Percentiles rank a stretch among this genome's conserved stretches.
Conservation (phyloP, 352 stramenopile species). For the Phytophthora palmivora region DNA sequence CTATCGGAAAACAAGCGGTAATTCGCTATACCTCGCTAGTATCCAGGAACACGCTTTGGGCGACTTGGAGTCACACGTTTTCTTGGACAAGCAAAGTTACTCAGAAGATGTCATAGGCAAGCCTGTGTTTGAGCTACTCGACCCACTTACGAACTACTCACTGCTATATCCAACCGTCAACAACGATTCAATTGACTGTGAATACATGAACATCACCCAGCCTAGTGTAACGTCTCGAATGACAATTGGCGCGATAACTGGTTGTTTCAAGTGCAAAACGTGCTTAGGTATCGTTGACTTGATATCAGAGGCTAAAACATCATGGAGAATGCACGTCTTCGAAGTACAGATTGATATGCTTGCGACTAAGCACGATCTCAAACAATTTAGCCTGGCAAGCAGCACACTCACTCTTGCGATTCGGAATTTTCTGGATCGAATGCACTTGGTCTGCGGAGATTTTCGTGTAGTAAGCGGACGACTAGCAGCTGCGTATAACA, state of each 20-base stretch:
- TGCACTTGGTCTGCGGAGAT: slow-evolving; percentile 34
- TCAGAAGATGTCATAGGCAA: slow-evolving; percentile 38
- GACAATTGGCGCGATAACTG: slow-evolving; percentile 55
- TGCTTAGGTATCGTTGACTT: slow-evolving; percentile 49
- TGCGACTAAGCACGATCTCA: slow-evolving; percentile 47
- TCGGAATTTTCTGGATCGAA: slow-evolving; percentile 33
- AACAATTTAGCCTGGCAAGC: slow-evolving; percentile 37
- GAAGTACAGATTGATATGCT: slow-evolving; percentile 66
- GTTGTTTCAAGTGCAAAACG: slow-evolving; percentile 72
- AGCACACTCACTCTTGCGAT: slow-evolving; percentile 40
- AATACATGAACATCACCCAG: slow-evolving; percentile 50
- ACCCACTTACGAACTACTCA: slow-evolving; percentile 42
- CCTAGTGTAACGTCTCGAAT: slow-evolving; percentile 57
- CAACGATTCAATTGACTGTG: slow-evolving; percentile 42
- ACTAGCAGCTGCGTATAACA: slow-evolving; percentile 35
- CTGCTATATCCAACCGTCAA: slow-evolving; percentile 57
- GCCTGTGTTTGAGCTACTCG: slow-evolving; percentile 52
- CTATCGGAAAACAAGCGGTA: slow-evolving; percentile 8
- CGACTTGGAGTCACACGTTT: slow-evolving; percentile 47
- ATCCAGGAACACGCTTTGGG: slow-evolving; percentile 36
- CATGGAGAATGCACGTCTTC: slow-evolving; percentile 55
- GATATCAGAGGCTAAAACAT: slow-evolving; percentile 38
- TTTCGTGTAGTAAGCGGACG: slow-evolving; percentile 18
- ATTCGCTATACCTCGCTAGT: slow-evolving; percentile 12
- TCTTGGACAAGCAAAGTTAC: slow-evolving; percentile 58